A percentile compares a stretch with the other conserved stretches of the same genome.
These are phyloP conservation scores for Aureobasidium mangrovei DNA, from an alignment of 2,329 filamentous ascomycete species.

Conservation along the genomic window DNA sequence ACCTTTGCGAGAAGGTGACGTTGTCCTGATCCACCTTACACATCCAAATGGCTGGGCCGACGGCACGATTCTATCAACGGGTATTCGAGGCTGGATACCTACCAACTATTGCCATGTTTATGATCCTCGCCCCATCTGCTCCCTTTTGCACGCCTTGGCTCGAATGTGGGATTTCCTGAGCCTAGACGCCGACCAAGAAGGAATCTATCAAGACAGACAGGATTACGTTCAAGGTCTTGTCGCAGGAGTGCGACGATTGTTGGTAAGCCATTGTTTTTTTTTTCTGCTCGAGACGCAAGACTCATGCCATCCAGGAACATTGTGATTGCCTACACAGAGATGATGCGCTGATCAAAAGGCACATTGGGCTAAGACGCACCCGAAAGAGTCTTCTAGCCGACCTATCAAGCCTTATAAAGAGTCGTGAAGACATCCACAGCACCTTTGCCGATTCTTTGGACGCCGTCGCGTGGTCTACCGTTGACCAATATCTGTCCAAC, in stretches of 20 bases:
- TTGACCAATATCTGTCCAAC: constrained; percentile 89
- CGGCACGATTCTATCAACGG: constrained; percentile 77
- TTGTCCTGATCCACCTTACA: constrained; percentile 89
- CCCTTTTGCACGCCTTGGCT: constrained; percentile 73
- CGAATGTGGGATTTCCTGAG: constrained; percentile 90
- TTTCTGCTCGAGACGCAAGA: background rate
- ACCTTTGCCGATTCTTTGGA: constrained; percentile 50
- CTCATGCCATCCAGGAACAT: constrained; percentile 53
- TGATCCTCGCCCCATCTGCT: constrained; percentile 78
- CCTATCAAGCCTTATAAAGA: constrained; percentile 80
- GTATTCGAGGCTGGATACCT: constrained; percentile 86
- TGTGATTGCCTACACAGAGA: constrained; percentile 83
- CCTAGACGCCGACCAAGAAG: constrained; percentile 54
- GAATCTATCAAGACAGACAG: constrained; percentile 75
- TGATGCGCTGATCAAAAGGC: constrained; percentile 61
- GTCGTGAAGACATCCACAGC: constrained; percentile 76
- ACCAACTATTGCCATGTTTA: constrained; percentile 98
- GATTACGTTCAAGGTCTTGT: constrained; percentile 93
- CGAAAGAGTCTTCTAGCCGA: constrained; percentile 85
- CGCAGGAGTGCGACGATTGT: constrained; percentile 78
- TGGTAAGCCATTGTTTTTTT: constrained; percentile 50
- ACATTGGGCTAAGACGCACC: constrained; percentile 67
- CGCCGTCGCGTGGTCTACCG: constrained; percentile 57
- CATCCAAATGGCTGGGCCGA: constrained; percentile 99
- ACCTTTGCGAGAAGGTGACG: constrained; percentile 79